Conservation (phyloP, 139 green algal genomes). For the Chlorella sp. region DNA sequence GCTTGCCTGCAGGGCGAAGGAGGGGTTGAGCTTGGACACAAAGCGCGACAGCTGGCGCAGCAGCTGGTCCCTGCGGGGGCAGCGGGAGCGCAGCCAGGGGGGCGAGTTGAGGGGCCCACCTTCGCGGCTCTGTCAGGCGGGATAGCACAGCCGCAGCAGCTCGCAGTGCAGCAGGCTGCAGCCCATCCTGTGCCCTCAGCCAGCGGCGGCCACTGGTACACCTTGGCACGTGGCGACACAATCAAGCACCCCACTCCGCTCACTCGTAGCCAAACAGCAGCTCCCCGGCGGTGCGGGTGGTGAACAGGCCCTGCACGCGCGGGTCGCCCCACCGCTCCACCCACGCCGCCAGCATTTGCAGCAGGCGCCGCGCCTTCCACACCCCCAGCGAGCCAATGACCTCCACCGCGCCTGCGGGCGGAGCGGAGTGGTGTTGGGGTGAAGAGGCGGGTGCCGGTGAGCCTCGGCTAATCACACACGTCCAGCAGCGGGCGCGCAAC, state of each 20-base stretch:
- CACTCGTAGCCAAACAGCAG: conserved; percentile 59
- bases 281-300: conserved; percentile 44
- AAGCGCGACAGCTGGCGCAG: conserved; percentile 14
- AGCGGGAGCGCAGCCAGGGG: no score
- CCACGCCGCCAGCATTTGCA: conserved; percentile 28
- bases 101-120: no score
- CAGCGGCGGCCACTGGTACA: neutral
- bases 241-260: neutral
- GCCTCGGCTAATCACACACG: no score
- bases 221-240: neutral
- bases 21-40: conserved; percentile 25
- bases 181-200: neutral
- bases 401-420: conserved; percentile 36
- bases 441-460: no score
- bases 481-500: no score
- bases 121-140: neutral
- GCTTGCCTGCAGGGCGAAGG: no score
- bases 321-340: conserved; percentile 41
- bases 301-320: conserved; percentile 48
- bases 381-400: neutral
- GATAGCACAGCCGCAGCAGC: neutral
- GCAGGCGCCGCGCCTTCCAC: neutral
- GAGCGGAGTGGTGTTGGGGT: no score
- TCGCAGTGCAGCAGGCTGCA: neutral
- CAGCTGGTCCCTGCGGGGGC: conserved; percentile 15